Base-by-base conservation (phyloP, 1,139 yeast species). In the Magnusiomyces sp. region DNA sequence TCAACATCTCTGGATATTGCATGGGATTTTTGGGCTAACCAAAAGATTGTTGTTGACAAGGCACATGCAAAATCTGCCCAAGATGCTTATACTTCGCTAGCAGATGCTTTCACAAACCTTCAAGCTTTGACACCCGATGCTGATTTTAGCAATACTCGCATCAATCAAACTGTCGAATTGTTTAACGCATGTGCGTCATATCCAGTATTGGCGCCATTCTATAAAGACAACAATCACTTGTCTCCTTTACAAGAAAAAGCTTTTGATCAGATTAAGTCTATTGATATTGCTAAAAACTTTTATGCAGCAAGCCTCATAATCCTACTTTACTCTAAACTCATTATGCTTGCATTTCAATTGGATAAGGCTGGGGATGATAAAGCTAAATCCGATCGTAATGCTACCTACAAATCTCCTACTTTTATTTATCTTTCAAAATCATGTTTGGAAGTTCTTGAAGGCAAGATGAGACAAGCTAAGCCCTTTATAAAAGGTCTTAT, bases 21-120 rank as follows among this genome's bases (percentile, higher is more conserved):
- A 2, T 83, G 80, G 63, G 65, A 71, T 0, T 81, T 85, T 54
- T 89, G 95, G 95, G 64, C 74, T 1, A 59, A 68, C 1, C 77
- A 81, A 72, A 40, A 50, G 60, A 56, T 71, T 59, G 51, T 69
- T 64, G 34, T 20, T 19, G 20, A 9, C 4, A 39, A 39, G 13
- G 29, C 48, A 1, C 62, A 59, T 31, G 54, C 62, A 10, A 62
- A 63, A 48, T 46, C 54, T 17, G 56, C 58, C 9, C 66, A 62
- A 45, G 66, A 63, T 6, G 53, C 65, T 1, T 53, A 58, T 16
- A 59, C 63, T 0, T 57, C 62, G 2, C 56, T 67, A 29, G 68
- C 61, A 1, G 55, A 49, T 19, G 60, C 60, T 9, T 55, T 66
- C 1, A 56, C 58, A 11, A 37, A 31, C 14, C 32, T 52, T 2